Evolutionary conservation across 2,329 filamentous ascomycete genomes (phyloP).

Genomic region (Calonectria naviculata): DNA sequence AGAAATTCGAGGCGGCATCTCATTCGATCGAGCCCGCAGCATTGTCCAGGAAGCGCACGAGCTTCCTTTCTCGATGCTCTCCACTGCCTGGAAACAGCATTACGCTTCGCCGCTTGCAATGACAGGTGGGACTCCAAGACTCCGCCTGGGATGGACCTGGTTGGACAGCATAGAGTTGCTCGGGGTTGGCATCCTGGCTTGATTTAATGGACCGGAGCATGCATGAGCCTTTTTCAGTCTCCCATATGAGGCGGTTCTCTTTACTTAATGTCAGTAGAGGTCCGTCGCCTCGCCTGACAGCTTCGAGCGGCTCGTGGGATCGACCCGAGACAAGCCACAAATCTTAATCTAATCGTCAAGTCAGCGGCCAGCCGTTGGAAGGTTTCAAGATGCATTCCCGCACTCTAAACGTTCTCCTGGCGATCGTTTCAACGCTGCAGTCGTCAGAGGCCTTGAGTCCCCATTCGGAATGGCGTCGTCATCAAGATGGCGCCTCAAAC

Average conservation of each 20-base stretch:
- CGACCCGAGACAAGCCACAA: constrained; percentile 9
- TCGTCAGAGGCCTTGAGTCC: constrained; percentile 14
- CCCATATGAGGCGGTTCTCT: constrained; percentile 1
- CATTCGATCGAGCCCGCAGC: background rate
- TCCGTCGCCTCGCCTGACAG: background rate
- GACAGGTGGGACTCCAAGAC: background rate
- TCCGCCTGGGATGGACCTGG: background rate
- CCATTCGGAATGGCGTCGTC: background rate
- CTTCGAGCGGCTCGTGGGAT: constrained; percentile 12
- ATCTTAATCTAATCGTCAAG: constrained; percentile 4
- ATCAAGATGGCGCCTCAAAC: background rate
- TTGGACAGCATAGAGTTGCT: background rate
- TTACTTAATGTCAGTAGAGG: background rate
- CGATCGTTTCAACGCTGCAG: constrained; percentile 20
- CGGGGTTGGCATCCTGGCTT: background rate
- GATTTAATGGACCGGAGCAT: background rate
- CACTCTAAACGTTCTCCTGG: constrained; percentile 28
- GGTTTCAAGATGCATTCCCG: constrained; percentile 24
- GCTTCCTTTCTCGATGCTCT: background rate
- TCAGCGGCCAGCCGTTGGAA: no score
- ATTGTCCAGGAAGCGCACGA: background rate
- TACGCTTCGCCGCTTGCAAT: background rate
- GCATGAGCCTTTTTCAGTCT: background rate
- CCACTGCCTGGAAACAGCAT: background rate
- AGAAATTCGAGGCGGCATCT: background rate